Conservation (phyloP, 2,329 filamentous ascomycete genomes). For the Fusarium denticulatum region DNA sequence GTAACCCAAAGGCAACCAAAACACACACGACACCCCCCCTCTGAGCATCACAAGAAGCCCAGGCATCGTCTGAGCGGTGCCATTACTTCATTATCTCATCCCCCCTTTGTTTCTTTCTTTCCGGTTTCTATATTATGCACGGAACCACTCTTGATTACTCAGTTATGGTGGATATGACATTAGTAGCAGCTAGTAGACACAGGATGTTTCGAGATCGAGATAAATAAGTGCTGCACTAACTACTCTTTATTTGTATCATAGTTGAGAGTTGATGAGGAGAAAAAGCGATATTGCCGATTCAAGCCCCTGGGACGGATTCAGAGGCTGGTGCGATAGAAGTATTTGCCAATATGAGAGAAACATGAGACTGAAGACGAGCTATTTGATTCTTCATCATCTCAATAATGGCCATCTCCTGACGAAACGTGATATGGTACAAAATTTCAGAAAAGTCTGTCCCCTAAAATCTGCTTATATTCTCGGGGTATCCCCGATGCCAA, state of each 20-base stretch:
- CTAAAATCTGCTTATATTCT: neutral
- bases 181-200: conserved; percentile 1
- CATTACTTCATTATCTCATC: neutral
- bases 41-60: neutral
- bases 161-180: neutral
- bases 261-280: neutral
- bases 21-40: neutral
- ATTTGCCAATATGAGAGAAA: conserved; percentile 8
- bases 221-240: conserved; percentile 7
- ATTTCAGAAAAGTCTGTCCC: neutral
- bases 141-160: conserved; percentile 1
- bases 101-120: neutral
- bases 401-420: neutral
- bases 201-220: neutral
- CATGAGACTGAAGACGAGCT: conserved; percentile 14
- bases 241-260: conserved; percentile 37
- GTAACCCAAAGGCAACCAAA: neutral
- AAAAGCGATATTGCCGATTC: neutral
- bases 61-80: conserved; percentile 5
- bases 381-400: conserved; percentile 12
- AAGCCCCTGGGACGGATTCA: neutral
- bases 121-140: conserved; percentile 29
- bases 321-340: conserved; percentile 14
- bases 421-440: neutral
- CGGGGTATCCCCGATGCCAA: too few relatives aligned